Evolutionary conservation across 768 basidiomycete genomes (phyloP).

Genomic region (Podaxis sp.): DNA sequence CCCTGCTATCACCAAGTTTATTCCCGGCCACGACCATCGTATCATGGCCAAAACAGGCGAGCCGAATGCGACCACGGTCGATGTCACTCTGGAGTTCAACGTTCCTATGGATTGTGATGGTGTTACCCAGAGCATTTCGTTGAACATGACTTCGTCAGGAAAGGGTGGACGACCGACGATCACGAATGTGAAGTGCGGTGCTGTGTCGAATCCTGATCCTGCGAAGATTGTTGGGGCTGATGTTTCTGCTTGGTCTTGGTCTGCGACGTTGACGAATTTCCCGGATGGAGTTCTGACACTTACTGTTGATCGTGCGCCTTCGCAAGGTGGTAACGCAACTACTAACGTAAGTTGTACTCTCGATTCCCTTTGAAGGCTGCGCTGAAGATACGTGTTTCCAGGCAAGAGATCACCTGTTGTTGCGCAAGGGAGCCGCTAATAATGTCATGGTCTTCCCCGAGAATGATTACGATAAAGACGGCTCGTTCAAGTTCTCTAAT

Average conservation of each 20-base stretch:
- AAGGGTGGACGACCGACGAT: slow-evolving; percentile 56
- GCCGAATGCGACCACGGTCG: slow-evolving; percentile 53
- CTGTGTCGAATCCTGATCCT: slow-evolving; percentile 46
- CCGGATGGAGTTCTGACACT: slow-evolving; percentile 84
- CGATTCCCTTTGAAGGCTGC: neutral
- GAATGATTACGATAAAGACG: slow-evolving; percentile 67
- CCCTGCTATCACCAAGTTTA: slow-evolving; percentile 76
- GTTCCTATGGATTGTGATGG: slow-evolving; percentile 68
- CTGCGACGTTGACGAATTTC: slow-evolving; percentile 68
- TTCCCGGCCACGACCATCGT: slow-evolving; percentile 85
- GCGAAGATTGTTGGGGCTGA: slow-evolving; percentile 52
- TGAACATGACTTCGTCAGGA: slow-evolving; percentile 71
- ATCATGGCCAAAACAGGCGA: slow-evolving; percentile 45
- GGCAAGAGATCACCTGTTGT: slow-evolving; percentile 71
- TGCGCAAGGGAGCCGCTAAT: slow-evolving; percentile 72
- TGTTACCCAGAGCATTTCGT: slow-evolving; percentile 58
- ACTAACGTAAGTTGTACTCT: slow-evolving; percentile 51
- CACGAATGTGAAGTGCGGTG: slow-evolving; percentile 44
- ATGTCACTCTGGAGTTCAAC: slow-evolving; percentile 81
- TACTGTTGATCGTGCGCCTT: slow-evolving; percentile 52
- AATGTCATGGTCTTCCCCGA: slow-evolving; percentile 89
- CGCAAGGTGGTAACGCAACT: slow-evolving; percentile 32
- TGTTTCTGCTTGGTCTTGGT: slow-evolving; percentile 69
- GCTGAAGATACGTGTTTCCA: slow-evolving; percentile 22
- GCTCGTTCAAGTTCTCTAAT: slow-evolving; percentile 52